Evolutionary conservation across 345 rosid genomes (phyloP).

Genomic region (Gossypioides kirkii): DNA sequence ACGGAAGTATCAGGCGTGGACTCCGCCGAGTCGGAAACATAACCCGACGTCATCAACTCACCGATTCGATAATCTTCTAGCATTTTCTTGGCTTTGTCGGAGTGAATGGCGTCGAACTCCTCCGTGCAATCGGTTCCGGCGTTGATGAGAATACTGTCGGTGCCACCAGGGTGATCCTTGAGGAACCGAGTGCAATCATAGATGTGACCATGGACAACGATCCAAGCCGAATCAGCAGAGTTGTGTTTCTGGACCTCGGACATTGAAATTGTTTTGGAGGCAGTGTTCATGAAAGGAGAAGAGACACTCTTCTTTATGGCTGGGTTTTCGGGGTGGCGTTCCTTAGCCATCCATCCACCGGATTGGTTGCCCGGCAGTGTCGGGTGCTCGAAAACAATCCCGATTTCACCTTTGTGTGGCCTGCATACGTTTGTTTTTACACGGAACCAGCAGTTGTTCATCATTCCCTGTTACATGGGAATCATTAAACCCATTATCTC

Average conservation of each 20-base stretch:
- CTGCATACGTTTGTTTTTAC: slow-evolving; percentile 69
- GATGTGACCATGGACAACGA: slow-evolving; percentile 84
- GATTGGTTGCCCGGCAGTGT: slow-evolving; percentile 86
- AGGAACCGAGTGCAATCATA: slow-evolving; percentile 91
- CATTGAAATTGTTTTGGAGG: slow-evolving; percentile 52
- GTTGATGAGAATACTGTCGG: slow-evolving; percentile 81
- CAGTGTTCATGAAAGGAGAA: slow-evolving; percentile 85
- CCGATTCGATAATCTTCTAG: slow-evolving; percentile 75
- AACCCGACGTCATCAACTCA: slow-evolving; percentile 52
- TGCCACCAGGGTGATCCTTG: slow-evolving; percentile 87
- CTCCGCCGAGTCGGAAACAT: slow-evolving; percentile 48
- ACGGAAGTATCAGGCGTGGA: slow-evolving; percentile 67
- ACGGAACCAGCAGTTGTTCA: slow-evolving; percentile 99
- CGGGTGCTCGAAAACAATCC: slow-evolving; percentile 83
- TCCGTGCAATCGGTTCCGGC: slow-evolving; percentile 94
- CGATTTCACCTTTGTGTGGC: slow-evolving; percentile 83
- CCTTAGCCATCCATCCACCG: slow-evolving; percentile 99
- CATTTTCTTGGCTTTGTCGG: slow-evolving; percentile 80
- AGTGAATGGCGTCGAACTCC: slow-evolving; percentile 93
- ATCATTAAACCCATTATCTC: background rate
- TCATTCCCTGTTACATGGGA: slow-evolving; percentile 71
- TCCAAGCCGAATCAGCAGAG: slow-evolving; percentile 80
- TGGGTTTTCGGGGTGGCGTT: slow-evolving; percentile 52
- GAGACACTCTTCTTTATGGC: slow-evolving; percentile 67
- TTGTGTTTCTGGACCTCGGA: slow-evolving; percentile 69